These are phyloP conservation scores for Taiozyma onychis DNA, from an alignment of 1,139 yeast genomes.

Conservation along the genomic window DNA sequence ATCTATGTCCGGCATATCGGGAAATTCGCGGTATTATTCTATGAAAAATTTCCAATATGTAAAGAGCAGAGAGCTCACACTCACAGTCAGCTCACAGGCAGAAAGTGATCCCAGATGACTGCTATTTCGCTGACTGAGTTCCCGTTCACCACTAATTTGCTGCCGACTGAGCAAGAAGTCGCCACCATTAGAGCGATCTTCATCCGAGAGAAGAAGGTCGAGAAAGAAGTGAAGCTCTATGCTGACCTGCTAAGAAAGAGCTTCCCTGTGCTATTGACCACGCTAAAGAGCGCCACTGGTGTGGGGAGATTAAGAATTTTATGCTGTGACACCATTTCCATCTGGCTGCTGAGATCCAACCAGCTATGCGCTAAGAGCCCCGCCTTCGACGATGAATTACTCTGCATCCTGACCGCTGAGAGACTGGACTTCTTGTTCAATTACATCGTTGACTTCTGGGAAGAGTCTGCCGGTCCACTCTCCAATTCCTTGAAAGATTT, in stretches of 20 bases:
- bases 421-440: constrained; percentile 39
- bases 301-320: constrained; percentile 29
- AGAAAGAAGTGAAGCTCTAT: constrained; percentile 6
- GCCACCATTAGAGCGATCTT: constrained; percentile 3
- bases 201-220: constrained; percentile 8
- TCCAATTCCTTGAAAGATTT: constrained; percentile 62
- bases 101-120: not conserved
- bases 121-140: not conserved
- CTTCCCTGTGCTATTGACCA: constrained; percentile 12
- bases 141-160: not conserved
- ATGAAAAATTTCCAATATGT: not conserved
- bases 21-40: too few relatives aligned
- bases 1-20: not conserved
- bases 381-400: constrained; percentile 14
- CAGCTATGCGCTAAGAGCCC: constrained; percentile 28
- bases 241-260: constrained; percentile 7
- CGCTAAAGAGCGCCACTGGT: constrained; percentile 11
- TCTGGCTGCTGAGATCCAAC: constrained; percentile 56
- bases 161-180: not conserved
- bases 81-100: not conserved
- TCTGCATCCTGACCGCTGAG: constrained; percentile 14
- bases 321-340: constrained; percentile 54
- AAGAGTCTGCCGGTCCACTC: constrained; percentile 64
- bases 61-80: not conserved
- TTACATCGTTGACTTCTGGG: constrained; percentile 63